Evolutionary conservation across 177 flowering plant genomes (phyloP), one percentile per base, ranked within the genome.

Genomic region (Vitis hybrid): DNA sequence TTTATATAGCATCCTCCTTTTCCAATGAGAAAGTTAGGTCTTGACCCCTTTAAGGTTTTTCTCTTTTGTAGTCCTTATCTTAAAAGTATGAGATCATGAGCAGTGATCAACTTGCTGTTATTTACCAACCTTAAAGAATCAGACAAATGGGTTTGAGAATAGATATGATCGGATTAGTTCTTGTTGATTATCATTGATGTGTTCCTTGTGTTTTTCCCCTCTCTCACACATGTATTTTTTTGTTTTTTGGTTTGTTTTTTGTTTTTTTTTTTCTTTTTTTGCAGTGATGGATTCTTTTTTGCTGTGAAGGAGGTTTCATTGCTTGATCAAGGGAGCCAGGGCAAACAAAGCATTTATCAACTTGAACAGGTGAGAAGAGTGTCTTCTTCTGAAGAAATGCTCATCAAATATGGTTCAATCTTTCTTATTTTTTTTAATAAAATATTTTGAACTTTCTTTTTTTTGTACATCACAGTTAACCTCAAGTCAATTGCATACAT

Each of bases 221-320:
- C 35, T 50, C 52, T 60, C 46, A 50, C 1, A 35, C 40, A 35
- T 4, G 6, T 35, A 35, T 35, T 35, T 35, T n/a, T 46, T 11
- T 56, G 11, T 51, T 8, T 50, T 0, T 21, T 21, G 24, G 24
- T 21, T 21, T 21, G 24, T 0, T 0, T 1, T 21, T 21, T 21
- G 0, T 21, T n/a, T 18, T 3, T 56, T 56, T 56, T 8, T 18
- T 55, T 57, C 9, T 49, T 56, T 56, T 7, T 18, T 11, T 67
- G 66, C 69, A 77, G 79, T 27, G 67, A 69, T 81, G 97, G 97
- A 63, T 78, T 84, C 81, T 91, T 90, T 81, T 85, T 91, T 80
- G 91, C 94, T 71, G 85, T 90, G 35, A 91, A 91, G 69, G 97
- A 91, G 75, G 90, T 91, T 68, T 91, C 97, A 27, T 81, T 91